These are phyloP conservation scores for Fusarium tuaranense DNA, from an alignment of 2,329 filamentous ascomycete species.

Conservation along the genomic window DNA sequence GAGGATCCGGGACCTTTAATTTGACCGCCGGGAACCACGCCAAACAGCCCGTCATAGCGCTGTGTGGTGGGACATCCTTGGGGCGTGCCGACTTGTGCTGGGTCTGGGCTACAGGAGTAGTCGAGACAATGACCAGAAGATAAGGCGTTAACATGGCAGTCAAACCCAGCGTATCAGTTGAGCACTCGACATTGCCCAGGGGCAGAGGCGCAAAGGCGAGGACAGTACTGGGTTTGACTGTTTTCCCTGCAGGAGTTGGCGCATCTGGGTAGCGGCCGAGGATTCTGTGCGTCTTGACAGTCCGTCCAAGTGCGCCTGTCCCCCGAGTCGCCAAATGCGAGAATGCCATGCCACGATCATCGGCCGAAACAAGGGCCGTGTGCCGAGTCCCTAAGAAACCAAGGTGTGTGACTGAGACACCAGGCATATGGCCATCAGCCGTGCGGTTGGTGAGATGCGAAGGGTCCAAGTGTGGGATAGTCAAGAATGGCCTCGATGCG, in stretches of 20 bases:
- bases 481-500: conserved; percentile 87
- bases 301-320: conserved; percentile 85
- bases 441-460: conserved; percentile 72
- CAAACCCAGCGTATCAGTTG: conserved; percentile 87
- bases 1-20: conserved; percentile 79
- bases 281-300: conserved; percentile 90
- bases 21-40: conserved; percentile 98
- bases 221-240: conserved; percentile 92
- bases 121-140: conserved; percentile 95
- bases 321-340: conserved; percentile 95
- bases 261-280: conserved; percentile 89
- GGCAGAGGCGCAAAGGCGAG: conserved; percentile 91
- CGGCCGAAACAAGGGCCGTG: conserved; percentile 94
- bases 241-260: conserved; percentile 70
- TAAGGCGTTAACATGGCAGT: conserved; percentile 98
- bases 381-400: conserved; percentile 94
- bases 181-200: conserved; percentile 91
- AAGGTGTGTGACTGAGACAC: conserved; percentile 85
- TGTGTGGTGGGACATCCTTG: conserved; percentile 90
- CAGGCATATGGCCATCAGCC: conserved; percentile 85
- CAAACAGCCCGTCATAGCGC: conserved; percentile 91
- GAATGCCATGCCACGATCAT: conserved; percentile 97
- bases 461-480: conserved; percentile 82
- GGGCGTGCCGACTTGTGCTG: conserved; percentile 94
- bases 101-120: conserved; percentile 94